phyloP scores from a whole-genome alignment of 192 early-diverging fungal genomes.

The Tieghemiomyces parasiticus region DNA sequence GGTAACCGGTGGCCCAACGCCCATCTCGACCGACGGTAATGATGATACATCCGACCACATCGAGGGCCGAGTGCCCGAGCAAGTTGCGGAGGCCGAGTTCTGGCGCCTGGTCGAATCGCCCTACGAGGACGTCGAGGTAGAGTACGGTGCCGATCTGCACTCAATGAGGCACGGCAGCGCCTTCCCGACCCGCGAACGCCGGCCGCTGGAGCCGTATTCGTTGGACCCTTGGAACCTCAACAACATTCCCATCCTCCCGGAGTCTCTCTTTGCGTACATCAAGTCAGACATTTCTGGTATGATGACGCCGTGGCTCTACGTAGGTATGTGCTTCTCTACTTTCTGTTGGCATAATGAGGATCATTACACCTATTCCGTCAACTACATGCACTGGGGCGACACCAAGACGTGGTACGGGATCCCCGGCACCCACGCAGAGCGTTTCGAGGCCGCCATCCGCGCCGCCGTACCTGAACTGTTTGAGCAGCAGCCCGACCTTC shows the following conservation, averaged over 20 bases:
- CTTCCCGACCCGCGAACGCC: slow-evolving; percentile 57
- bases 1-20: too few relatives aligned
- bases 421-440: slow-evolving; percentile 57
- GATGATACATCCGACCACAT: too few relatives aligned
- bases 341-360: slow-evolving; percentile 99
- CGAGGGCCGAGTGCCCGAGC: slow-evolving; percentile 42
- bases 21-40: too few relatives aligned
- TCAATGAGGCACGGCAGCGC: slow-evolving; percentile 83
- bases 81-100: slow-evolving; percentile 78
- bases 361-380: slow-evolving; percentile 92
- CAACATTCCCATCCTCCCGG: slow-evolving; percentile 61
- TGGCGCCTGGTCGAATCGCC: slow-evolving; percentile 81
- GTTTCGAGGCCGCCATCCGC: slow-evolving; percentile 75
- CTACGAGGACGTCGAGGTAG: slow-evolving; percentile 79
- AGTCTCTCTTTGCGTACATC: slow-evolving; percentile 79
- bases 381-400: slow-evolving; percentile 92
- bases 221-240: slow-evolving; percentile 77
- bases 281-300: slow-evolving; percentile 90
- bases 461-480: slow-evolving; percentile 74
- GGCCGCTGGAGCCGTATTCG: slow-evolving; percentile 50
- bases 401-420: slow-evolving; percentile 98
- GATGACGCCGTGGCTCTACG: slow-evolving; percentile 96
- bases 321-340: slow-evolving; percentile 88
- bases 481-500: slow-evolving; percentile 75
- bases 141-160: slow-evolving; percentile 94